Evolutionary conservation across 2,329 filamentous ascomycete species (phyloP).

Genomic region (Spiromastix sp.): DNA sequence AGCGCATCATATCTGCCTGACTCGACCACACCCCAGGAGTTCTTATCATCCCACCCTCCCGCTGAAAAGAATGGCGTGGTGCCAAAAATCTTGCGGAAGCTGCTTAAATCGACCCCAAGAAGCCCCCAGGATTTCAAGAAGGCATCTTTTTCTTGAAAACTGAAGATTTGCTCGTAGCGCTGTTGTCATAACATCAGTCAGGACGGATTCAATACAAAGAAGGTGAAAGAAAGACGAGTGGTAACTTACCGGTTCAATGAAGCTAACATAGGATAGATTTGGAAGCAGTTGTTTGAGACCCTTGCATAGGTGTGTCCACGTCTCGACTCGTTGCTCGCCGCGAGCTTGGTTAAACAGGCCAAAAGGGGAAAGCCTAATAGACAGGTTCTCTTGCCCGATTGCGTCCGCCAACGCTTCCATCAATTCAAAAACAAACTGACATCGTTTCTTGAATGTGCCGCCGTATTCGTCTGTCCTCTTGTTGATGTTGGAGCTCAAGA

Average conservation of each 20-base stretch:
- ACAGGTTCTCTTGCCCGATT: conserved; percentile 37
- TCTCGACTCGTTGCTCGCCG: conserved; percentile 42
- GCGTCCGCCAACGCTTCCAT: conserved; percentile 35
- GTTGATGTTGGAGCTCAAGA: conserved; percentile 41
- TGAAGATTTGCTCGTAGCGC: conserved; percentile 44
- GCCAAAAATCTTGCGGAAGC: conserved; percentile 43
- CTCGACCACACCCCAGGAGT: conserved; percentile 41
- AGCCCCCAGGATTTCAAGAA: conserved; percentile 42
- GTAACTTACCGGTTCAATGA: conserved; percentile 39
- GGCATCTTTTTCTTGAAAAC: conserved; percentile 37
- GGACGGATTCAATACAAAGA: no score
- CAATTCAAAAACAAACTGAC: conserved; percentile 47
- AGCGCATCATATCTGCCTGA: conserved; percentile 39
- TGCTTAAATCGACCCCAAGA: conserved; percentile 33
- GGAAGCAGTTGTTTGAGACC: conserved; percentile 37
- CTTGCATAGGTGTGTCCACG: conserved; percentile 41
- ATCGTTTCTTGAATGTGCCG: conserved; percentile 42
- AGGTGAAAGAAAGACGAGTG: no score
- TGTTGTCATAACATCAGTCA: conserved; percentile 7
- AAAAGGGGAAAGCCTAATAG: conserved; percentile 39
- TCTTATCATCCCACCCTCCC: conserved; percentile 44
- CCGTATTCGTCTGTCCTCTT: conserved; percentile 41
- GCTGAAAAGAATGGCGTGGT: conserved; percentile 46
- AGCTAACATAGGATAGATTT: conserved; percentile 42
- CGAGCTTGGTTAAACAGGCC: conserved; percentile 44